Percentiles rank a stretch among this genome's conserved stretches.
phyloP scores from a whole-genome alignment of 2,329 filamentous ascomycete genomes.

The Stylonectria norvegica region DNA sequence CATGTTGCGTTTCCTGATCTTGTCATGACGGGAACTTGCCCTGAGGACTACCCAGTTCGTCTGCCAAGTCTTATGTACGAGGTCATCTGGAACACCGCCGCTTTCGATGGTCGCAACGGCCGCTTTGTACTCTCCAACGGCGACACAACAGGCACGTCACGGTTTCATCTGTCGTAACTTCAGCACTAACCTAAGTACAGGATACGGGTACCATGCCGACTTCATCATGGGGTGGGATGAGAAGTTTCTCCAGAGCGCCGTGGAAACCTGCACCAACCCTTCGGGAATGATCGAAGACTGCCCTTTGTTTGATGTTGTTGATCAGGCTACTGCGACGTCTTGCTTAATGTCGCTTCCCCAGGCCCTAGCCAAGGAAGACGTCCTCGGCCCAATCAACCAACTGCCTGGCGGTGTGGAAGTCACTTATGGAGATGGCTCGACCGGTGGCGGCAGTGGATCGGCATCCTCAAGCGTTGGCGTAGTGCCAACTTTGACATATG shows the following conservation, averaged over 20 bases:
- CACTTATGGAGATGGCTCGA: slow-evolving; percentile 26
- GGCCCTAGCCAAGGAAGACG: slow-evolving; percentile 56
- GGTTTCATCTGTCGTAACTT: not conserved
- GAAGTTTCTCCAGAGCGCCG: slow-evolving; percentile 65
- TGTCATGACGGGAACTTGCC: slow-evolving; percentile 75
- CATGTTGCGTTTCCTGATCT: slow-evolving; percentile 77
- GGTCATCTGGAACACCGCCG: slow-evolving; percentile 74
- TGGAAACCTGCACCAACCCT: slow-evolving; percentile 68
- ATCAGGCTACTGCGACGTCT: slow-evolving; percentile 50
- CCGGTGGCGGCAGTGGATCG: slow-evolving; percentile 9
- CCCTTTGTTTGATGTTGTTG: slow-evolving; percentile 68
- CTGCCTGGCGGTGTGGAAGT: slow-evolving; percentile 65
- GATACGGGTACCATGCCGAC: slow-evolving; percentile 74
- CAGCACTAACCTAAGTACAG: slow-evolving; percentile 34
- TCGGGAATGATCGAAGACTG: slow-evolving; percentile 72
- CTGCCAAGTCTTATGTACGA: slow-evolving; percentile 78
- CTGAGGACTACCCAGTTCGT: slow-evolving; percentile 62
- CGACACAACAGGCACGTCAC: slow-evolving; percentile 63
- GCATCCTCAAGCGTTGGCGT: slow-evolving; percentile 9
- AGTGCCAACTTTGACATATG: slow-evolving; percentile 33
- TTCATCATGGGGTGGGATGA: slow-evolving; percentile 77
- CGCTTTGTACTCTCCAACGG: slow-evolving; percentile 75
- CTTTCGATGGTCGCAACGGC: slow-evolving; percentile 60
- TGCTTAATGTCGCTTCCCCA: slow-evolving; percentile 61
- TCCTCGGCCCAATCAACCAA: slow-evolving; percentile 49